A percentile compares a stretch with the other conserved stretches of the same genome.
These are phyloP conservation scores for Ophiosphaerella korrae DNA, from an alignment of 2,329 filamentous ascomycete species.

Conservation along the genomic window DNA sequence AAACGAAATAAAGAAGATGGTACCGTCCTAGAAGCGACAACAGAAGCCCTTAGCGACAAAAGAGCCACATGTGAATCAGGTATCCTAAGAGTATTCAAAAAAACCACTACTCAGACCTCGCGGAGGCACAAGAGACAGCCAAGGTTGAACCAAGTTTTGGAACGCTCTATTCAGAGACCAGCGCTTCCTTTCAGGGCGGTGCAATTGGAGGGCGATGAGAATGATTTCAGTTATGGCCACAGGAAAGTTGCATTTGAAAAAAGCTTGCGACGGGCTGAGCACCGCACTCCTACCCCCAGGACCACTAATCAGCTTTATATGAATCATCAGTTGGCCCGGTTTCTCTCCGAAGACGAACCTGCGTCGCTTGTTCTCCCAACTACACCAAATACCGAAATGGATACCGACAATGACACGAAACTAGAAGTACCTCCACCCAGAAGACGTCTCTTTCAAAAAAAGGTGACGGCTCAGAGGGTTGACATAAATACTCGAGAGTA, in stretches of 20 bases:
- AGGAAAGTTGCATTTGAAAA: conserved; percentile 47
- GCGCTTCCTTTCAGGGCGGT: conserved; percentile 36
- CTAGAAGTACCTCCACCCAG: conserved; percentile 14
- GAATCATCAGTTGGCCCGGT: conserved; percentile 40
- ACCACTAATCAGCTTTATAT: conserved; percentile 10
- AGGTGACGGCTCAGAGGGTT: conserved; percentile 52
- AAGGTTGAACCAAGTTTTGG: neutral
- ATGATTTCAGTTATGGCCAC: conserved; percentile 41
- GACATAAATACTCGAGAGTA: conserved; percentile 54
- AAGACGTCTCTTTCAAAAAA: conserved; percentile 46
- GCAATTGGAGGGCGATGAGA: conserved; percentile 52
- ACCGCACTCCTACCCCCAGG: conserved; percentile 21
- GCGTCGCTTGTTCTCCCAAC: conserved; percentile 25
- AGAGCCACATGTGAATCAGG: neutral
- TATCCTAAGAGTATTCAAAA: conserved; percentile 19
- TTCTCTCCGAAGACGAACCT: conserved; percentile 38
- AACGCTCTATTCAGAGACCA: neutral
- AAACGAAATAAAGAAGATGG: neutral
- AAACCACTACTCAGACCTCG: neutral
- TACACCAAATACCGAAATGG: conserved; percentile 21
- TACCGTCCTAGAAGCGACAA: neutral
- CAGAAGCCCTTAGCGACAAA: conserved; percentile 4
- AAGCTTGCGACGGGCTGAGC: conserved; percentile 35
- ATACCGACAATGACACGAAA: neutral
- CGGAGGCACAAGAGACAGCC: conserved; percentile 2